Conservation (phyloP, 1,284 basidiomycete genomes). For the Phlebopus sp. region DNA sequence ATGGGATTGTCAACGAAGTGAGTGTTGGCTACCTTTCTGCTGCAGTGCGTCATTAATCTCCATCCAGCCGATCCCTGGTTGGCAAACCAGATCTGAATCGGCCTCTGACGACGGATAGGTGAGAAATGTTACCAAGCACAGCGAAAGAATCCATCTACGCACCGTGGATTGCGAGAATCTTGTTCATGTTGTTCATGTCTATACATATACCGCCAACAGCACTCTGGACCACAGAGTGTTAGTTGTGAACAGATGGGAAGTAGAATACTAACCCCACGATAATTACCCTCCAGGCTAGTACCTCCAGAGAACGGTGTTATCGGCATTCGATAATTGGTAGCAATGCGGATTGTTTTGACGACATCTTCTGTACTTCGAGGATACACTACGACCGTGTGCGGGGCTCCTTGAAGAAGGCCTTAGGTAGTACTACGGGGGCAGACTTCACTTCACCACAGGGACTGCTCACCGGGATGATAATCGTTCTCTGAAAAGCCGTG, state of each 20-base stretch:
- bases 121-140: not conserved
- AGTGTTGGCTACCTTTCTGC: conserved; percentile 47
- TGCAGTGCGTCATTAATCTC: conserved; percentile 77
- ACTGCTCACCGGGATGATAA: conserved; percentile 54
- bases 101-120: conserved; percentile 45
- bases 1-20: not conserved
- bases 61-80: conserved; percentile 86
- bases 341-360: conserved; percentile 63
- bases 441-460: not conserved
- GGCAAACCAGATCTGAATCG: conserved; percentile 80
- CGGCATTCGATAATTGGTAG: conserved; percentile 66
- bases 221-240: conserved; percentile 36
- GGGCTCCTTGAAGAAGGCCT: conserved; percentile 30
- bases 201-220: conserved; percentile 75
- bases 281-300: conserved; percentile 53
- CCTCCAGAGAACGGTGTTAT: conserved; percentile 70
- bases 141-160: conserved; percentile 12
- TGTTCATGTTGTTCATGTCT: conserved; percentile 84
- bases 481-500: conserved; percentile 61
- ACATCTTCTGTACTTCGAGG: conserved; percentile 65
- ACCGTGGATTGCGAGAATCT: conserved; percentile 78
- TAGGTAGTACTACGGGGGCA: not conserved
- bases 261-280: not conserved
- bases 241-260: conserved; percentile 1
- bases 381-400: conserved; percentile 53